Evolutionary conservation across 306 rosid species (phyloP).

Genomic region (Vachellia collinsii): DNA sequence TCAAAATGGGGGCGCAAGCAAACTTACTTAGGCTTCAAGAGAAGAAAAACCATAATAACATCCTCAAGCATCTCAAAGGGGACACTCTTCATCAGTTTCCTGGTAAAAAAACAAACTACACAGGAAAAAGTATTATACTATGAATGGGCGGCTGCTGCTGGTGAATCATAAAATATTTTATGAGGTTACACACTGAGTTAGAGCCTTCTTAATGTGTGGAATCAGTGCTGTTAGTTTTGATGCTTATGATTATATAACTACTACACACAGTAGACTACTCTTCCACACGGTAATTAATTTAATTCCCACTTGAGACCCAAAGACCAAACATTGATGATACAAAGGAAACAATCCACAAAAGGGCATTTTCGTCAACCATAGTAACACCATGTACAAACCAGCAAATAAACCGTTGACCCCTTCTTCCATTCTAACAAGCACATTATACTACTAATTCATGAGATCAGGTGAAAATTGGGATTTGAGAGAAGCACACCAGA

Average conservation of each 20-base stretch:
- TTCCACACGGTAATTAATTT: constrained; percentile 29
- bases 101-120: background rate
- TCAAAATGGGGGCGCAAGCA: constrained; percentile 24
- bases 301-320: constrained; percentile 40
- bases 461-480: constrained; percentile 33
- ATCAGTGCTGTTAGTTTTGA: constrained; percentile 40
- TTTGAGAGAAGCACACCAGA: constrained; percentile 43
- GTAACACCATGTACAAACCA: constrained; percentile 51
- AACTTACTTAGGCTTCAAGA: constrained; percentile 3
- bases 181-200: constrained; percentile 24
- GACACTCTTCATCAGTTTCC: constrained; percentile 21
- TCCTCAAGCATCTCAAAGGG: constrained; percentile 17
- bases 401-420: constrained; percentile 43
- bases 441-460: constrained; percentile 39
- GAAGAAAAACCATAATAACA: constrained; percentile 3
- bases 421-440: constrained; percentile 42
- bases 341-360: constrained; percentile 41
- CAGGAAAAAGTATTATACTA: constrained; percentile 1
- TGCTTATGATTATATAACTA: constrained; percentile 30
- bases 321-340: constrained; percentile 36
- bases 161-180: constrained; percentile 4
- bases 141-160: constrained; percentile 9
- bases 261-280: constrained; percentile 38
- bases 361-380: constrained; percentile 52
- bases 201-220: constrained; percentile 33